phyloP scores from a whole-genome alignment of 257 asterid species.

The Solanum okadae region DNA sequence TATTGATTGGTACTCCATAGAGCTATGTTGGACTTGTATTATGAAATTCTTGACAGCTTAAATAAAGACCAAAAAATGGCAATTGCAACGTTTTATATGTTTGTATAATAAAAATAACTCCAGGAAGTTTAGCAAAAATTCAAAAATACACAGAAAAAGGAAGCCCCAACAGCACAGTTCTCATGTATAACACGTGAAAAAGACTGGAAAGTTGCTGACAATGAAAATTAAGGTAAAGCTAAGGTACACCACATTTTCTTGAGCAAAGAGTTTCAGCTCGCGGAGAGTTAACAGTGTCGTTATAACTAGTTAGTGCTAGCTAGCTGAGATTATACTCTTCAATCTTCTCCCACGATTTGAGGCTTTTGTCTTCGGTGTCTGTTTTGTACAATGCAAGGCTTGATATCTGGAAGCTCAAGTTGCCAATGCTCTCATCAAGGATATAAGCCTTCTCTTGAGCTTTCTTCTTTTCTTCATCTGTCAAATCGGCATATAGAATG shows the following conservation, averaged over 20 bases:
- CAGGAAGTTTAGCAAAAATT: not conserved
- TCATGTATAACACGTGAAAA: not conserved
- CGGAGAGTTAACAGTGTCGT: not conserved
- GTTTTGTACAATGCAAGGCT: conserved; percentile 67
- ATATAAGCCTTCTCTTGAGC: conserved; percentile 60
- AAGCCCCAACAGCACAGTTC: not conserved
- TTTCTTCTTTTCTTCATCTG: conserved; percentile 58
- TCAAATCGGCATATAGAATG: conserved; percentile 66
- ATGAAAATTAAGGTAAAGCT: not conserved
- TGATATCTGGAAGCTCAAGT: conserved; percentile 44
- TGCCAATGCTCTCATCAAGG: conserved; percentile 50
- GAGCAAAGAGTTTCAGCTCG: not conserved
- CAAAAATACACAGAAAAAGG: not conserved
- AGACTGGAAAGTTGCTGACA: not conserved
- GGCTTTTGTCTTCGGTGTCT: conserved; percentile 71
- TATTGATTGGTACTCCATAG: not conserved
- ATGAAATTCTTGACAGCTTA: not conserved
- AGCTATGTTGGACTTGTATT: not conserved
- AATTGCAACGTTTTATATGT: not conserved
- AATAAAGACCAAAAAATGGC: not conserved
- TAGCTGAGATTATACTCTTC: conserved; percentile 26
- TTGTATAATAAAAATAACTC: not conserved
- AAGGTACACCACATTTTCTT: not conserved
- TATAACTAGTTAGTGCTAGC: not conserved
- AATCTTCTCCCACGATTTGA: conserved; percentile 88